Conservation (phyloP, 1,284 basidiomycete species). For the Phylloboletellus chloephorus region DNA sequence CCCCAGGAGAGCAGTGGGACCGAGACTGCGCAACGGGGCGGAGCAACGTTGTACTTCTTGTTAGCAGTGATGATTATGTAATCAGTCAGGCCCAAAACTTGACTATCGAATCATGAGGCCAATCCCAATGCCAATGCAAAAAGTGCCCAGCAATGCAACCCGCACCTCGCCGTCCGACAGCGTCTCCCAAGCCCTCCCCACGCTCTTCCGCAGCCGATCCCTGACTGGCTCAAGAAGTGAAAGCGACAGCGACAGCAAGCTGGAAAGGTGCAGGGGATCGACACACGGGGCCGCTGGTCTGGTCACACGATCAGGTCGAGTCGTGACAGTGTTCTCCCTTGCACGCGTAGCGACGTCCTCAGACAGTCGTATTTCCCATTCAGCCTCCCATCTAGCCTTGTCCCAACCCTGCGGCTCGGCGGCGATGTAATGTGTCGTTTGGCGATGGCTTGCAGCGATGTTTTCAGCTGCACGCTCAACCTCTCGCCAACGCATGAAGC, state of each 20-base stretch:
- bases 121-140: slow-evolving; percentile 32
- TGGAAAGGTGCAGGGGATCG: slow-evolving; percentile 47
- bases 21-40: slow-evolving; percentile 18
- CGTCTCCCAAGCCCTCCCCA: slow-evolving; percentile 17
- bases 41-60: not conserved
- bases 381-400: slow-evolving; percentile 56
- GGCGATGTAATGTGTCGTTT: slow-evolving; percentile 21
- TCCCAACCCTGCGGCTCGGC: slow-evolving; percentile 40
- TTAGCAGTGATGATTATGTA: too few species aligned
- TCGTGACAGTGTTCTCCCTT: slow-evolving; percentile 27
- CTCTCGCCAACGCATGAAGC: slow-evolving; percentile 68
- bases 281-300: slow-evolving; percentile 21
- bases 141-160: slow-evolving; percentile 29
- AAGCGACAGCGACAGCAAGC: slow-evolving; percentile 42
- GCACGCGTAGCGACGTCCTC: slow-evolving; percentile 48
- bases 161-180: slow-evolving; percentile 28
- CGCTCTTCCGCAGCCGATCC: slow-evolving; percentile 13
- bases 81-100: too few species aligned
- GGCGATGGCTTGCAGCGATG: slow-evolving; percentile 28
- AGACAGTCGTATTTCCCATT: slow-evolving; percentile 55
- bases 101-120: slow-evolving; percentile 30
- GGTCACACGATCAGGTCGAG: slow-evolving; percentile 12
- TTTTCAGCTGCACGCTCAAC: slow-evolving; percentile 48
- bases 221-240: slow-evolving; percentile 37
- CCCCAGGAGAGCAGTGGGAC: slow-evolving; percentile 20